Base-by-base conservation (phyloP, 176 grass and related monocot genomes). In the Leersia perrieri region DNA sequence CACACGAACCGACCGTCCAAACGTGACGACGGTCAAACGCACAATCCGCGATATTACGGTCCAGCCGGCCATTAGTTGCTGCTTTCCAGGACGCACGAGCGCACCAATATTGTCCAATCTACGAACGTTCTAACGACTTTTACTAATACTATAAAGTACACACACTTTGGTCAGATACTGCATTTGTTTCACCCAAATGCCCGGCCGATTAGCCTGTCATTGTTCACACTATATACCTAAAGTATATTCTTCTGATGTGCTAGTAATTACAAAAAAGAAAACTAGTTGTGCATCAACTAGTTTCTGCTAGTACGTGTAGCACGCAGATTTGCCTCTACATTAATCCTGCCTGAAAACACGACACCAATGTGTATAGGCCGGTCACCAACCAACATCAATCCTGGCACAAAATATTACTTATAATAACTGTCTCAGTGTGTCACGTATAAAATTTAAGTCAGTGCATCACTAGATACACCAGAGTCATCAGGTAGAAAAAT, bases 71-170 rank as follows among this genome's bases (percentile, higher is more conserved):
- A 9, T 77, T 81, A 8, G 1, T 75, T 20, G 23, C 67, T 0
- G 31, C 79, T 77, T 88, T 83, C 3, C 67, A 65, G 66, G 66
- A 11, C 40, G 31, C 34, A 75, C 70, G 81, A 9, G 26, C 33
- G 0, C 38, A 28, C 25, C 25, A 36, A 0, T 22, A 34, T 36
- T 29, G n/a, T 38, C 8, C 18, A 7, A 3, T 6, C n/a, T n/a
- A n/a, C n/a, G n/a, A n/a, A n/a, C n/a, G n/a, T n/a, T 40, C 1
- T 10, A 40, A 40, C n/a, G n/a, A n/a, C n/a, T 40, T 40, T 40
- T 10, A 11, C 9, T 40, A 40, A 7, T 40, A 11, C 9, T 11
- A 40, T 2, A 40, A 10, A 11, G 5, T 11, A 1, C 5, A 7
- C 41, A 1, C 22, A 1, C 22, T 14, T 49, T n/a, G 66, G 70